Conservation (phyloP, 495 filamentous ascomycete genomes). For the Penicillium paxilli region DNA sequence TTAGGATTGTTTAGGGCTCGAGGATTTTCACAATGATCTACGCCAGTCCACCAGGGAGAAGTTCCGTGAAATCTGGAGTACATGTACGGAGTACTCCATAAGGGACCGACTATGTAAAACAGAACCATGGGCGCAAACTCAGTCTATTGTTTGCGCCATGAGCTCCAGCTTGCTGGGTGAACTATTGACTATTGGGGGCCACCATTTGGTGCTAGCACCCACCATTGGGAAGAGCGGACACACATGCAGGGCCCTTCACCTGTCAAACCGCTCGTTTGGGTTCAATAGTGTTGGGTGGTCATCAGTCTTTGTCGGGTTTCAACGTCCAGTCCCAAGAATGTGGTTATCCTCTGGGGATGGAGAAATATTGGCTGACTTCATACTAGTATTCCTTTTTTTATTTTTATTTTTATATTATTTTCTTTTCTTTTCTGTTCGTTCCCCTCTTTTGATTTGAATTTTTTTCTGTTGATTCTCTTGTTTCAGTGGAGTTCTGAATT, state of each 20-base stretch:
- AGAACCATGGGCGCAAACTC: constrained; percentile 13
- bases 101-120: neutral
- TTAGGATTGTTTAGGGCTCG: neutral
- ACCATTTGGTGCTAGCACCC: constrained; percentile 18
- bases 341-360: neutral
- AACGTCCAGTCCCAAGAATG: neutral
- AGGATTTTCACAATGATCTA: constrained; percentile 14
- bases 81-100: neutral
- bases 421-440: too few relatives aligned
- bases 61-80: neutral
- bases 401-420: too few relatives aligned
- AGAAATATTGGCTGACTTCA: neutral
- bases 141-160: constrained; percentile 12
- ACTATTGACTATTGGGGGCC: constrained; percentile 22
- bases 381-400: too few relatives aligned
- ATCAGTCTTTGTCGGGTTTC: neutral
- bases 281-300: constrained; percentile 18
- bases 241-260: neutral
- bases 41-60: constrained; percentile 3
- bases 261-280: constrained; percentile 26
- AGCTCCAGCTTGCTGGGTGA: neutral
- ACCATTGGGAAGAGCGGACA: constrained; percentile 11
- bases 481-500: neutral
- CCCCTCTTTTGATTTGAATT: neutral
- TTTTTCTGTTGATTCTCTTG: neutral